These are phyloP conservation scores for Brasilioporus rufonigricans DNA, from an alignment of 768 basidiomycete genomes.

Conservation along the genomic window DNA sequence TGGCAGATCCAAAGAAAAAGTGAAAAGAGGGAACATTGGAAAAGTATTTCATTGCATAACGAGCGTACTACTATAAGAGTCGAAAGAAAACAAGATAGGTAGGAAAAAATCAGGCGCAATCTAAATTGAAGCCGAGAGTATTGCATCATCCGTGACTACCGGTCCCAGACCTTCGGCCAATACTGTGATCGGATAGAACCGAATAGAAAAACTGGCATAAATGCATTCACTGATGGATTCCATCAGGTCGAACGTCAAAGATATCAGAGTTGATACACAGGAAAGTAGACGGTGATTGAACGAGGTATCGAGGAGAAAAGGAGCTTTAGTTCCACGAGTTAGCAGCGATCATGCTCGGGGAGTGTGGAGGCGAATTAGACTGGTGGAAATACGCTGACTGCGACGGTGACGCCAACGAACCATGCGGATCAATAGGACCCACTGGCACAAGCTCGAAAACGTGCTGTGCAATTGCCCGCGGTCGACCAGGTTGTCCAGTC, in stretches of 20 bases:
- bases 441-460: conserved; percentile 70
- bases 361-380: conserved; percentile 53
- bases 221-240: no score
- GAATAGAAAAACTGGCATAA: no score
- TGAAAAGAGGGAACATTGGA: no score
- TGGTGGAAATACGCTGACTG: conserved; percentile 51
- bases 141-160: no score
- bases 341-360: conserved; percentile 41
- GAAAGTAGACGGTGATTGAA: no score
- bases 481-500: conserved; percentile 38
- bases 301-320: not conserved
- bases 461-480: conserved; percentile 61
- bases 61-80: not conserved
- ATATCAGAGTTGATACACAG: no score
- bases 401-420: conserved; percentile 53
- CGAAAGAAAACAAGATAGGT: not conserved
- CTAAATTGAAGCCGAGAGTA: not conserved
- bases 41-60: not conserved
- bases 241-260: no score
- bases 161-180: no score
- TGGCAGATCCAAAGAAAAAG: not conserved
- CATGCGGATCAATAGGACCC: conserved; percentile 38
- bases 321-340: conserved; percentile 22
- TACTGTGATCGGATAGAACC: no score
- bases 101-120: not conserved